Evolutionary conservation across 495 filamentous ascomycete genomes (phyloP).

Genomic region (Hypoxylon fuscum): DNA sequence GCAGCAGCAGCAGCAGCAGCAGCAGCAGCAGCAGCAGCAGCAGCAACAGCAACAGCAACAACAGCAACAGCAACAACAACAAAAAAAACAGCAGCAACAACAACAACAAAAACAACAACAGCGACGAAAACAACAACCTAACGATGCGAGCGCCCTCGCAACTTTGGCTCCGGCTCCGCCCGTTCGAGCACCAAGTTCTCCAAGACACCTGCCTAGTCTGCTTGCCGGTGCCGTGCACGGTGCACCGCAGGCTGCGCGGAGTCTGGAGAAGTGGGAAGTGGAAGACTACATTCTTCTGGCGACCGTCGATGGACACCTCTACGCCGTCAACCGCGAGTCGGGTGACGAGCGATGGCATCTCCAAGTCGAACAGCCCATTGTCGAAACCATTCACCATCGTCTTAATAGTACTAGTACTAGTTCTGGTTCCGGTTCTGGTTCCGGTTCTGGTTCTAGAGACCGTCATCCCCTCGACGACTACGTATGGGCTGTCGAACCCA

Average conservation of each 20-base stretch:
- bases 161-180: slow-evolving; percentile 90
- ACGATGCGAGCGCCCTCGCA: slow-evolving; percentile 92
- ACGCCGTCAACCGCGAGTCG: slow-evolving; percentile 89
- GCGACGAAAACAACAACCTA: no score
- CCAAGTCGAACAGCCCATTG: slow-evolving; percentile 82
- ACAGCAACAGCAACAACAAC: no score
- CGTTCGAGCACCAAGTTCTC: slow-evolving; percentile 82
- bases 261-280: slow-evolving; percentile 97
- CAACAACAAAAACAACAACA: no score
- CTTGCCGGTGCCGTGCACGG: slow-evolving; percentile 67
- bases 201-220: slow-evolving; percentile 64
- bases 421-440: no score
- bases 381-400: slow-evolving; percentile 86
- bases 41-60: no score
- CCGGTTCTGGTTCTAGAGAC: no score
- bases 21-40: no score
- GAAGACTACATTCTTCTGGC: slow-evolving; percentile 99
- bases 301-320: slow-evolving; percentile 96
- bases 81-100: no score
- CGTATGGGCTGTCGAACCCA: slow-evolving; percentile 97
- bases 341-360: slow-evolving; percentile 85
- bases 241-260: slow-evolving; percentile 89
- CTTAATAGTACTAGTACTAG: slow-evolving; percentile 77
- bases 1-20: no score
- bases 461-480: slow-evolving; percentile 77